Conservation (phyloP, 768 basidiomycete species). For the Mycena rosella region DNA sequence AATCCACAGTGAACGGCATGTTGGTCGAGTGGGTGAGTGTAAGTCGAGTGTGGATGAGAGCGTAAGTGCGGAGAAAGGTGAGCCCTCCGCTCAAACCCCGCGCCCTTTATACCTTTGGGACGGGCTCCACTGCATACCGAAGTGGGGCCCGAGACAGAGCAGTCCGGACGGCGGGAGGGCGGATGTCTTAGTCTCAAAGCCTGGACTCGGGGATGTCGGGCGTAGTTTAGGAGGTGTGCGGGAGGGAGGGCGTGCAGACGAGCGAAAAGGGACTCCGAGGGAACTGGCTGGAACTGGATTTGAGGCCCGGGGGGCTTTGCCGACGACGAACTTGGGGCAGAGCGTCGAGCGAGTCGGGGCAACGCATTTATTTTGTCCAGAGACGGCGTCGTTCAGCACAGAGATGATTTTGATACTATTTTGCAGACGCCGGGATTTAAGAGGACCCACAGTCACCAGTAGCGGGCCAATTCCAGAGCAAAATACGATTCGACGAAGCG, state of each 20-base stretch:
- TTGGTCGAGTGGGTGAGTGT: background rate
- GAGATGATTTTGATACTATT: too few species aligned
- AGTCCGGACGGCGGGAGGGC: background rate
- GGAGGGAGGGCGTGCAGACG: background rate
- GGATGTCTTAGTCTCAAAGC: background rate
- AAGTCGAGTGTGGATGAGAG: too few species aligned
- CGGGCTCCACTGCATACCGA: background rate
- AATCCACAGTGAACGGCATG: conserved; percentile 25
- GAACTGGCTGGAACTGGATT: too few species aligned
- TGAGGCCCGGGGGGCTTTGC: too few species aligned
- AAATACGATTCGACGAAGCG: background rate
- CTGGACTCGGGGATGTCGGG: background rate
- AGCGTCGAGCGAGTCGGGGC: too few species aligned
- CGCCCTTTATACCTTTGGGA: conserved; percentile 1
- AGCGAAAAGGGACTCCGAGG: background rate
- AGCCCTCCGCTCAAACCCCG: background rate
- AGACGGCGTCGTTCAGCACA: too few species aligned
- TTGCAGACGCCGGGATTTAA: too few species aligned
- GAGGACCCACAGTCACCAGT: too few species aligned
- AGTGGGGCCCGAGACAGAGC: conserved; percentile 15
- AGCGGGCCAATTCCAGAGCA: too few species aligned
- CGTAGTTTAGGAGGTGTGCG: background rate
- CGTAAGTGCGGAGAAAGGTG: background rate
- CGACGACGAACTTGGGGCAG: too few species aligned
- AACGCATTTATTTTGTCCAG: too few species aligned